These are phyloP conservation scores for Cercis canadensis DNA, from an alignment of 306 rosid species.

Conservation along the genomic window DNA sequence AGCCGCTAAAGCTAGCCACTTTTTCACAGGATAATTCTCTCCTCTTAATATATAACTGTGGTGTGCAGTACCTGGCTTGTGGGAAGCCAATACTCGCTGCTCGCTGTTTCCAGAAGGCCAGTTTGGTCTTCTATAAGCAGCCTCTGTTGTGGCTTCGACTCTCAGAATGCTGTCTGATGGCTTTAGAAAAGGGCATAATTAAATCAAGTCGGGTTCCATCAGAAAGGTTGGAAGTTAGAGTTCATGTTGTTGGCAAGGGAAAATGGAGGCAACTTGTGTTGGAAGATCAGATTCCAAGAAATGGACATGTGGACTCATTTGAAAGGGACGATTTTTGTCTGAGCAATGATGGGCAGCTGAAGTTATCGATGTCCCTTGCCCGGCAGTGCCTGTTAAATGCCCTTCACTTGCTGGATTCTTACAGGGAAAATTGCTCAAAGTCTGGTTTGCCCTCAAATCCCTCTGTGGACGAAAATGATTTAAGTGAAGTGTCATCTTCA, in stretches of 20 bases:
- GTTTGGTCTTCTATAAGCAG: constrained; percentile 77
- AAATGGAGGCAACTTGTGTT: constrained; percentile 95
- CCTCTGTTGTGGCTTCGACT: constrained; percentile 98
- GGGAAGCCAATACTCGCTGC: constrained; percentile 92
- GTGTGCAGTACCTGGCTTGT: constrained; percentile 88
- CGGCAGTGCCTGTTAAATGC: constrained; percentile 82
- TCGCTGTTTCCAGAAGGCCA: constrained; percentile 91
- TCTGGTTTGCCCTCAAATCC: constrained; percentile 69
- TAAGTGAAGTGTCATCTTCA: constrained; percentile 59
- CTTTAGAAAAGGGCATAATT: constrained; percentile 75
- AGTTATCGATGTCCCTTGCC: constrained; percentile 82
- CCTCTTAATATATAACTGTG: constrained; percentile 81
- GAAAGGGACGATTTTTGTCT: constrained; percentile 52
- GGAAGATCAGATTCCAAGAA: constrained; percentile 64
- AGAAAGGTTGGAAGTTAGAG: constrained; percentile 66
- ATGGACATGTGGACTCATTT: constrained; percentile 47
- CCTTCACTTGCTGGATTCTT: constrained; percentile 65
- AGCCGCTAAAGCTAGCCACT: constrained; percentile 66
- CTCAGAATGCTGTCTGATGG: constrained; percentile 98
- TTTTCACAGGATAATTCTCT: constrained; percentile 88
- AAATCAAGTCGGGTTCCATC: constrained; percentile 50
- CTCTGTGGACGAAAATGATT: constrained; percentile 67
- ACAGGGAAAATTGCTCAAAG: constrained; percentile 49
- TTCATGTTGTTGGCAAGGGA: constrained; percentile 79
- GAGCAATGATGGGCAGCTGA: constrained; percentile 67